phyloP scores from a whole-genome alignment of 345 rosid species.

The Melastoma malabathricum region DNA sequence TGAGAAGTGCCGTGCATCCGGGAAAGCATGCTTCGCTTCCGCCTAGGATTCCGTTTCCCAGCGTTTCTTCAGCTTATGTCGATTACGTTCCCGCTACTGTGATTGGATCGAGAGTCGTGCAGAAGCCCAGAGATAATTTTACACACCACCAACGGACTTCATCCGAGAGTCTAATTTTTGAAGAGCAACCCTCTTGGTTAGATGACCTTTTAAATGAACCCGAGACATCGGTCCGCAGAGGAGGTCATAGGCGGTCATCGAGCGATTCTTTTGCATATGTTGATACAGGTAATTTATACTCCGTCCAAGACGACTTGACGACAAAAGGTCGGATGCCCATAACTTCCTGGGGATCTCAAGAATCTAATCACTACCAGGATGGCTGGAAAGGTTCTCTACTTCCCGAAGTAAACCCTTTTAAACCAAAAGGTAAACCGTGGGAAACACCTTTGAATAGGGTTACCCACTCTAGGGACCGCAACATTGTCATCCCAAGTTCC shows the following conservation, averaged over 20 bases:
- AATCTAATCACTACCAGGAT: constrained; percentile 44
- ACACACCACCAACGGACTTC: constrained; percentile 77
- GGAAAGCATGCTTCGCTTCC: constrained; percentile 84
- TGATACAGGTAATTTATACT: constrained; percentile 48
- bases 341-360: constrained; percentile 57
- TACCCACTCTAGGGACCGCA: constrained; percentile 32
- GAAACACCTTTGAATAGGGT: constrained; percentile 31
- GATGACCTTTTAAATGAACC: constrained; percentile 99
- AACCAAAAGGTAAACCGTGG: constrained; percentile 40
- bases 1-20: constrained; percentile 50
- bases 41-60: constrained; percentile 85
- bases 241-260: constrained; percentile 93
- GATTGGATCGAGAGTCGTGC: constrained; percentile 53
- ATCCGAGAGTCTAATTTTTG: constrained; percentile 68
- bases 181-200: constrained; percentile 98
- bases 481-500: constrained; percentile 27
- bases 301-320: constrained; percentile 50
- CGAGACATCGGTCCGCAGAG: constrained; percentile 76
- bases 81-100: constrained; percentile 48
- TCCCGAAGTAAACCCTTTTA: constrained; percentile 32
- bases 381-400: constrained; percentile 29
- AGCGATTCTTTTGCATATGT: constrained; percentile 90
- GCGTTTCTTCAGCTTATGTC: constrained; percentile 42
- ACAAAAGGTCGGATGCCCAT: constrained; percentile 23
- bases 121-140: constrained; percentile 50